Evolutionary conservation across 352 stramenopile genomes (phyloP).

Genomic region (Globisporangium spiculum): DNA sequence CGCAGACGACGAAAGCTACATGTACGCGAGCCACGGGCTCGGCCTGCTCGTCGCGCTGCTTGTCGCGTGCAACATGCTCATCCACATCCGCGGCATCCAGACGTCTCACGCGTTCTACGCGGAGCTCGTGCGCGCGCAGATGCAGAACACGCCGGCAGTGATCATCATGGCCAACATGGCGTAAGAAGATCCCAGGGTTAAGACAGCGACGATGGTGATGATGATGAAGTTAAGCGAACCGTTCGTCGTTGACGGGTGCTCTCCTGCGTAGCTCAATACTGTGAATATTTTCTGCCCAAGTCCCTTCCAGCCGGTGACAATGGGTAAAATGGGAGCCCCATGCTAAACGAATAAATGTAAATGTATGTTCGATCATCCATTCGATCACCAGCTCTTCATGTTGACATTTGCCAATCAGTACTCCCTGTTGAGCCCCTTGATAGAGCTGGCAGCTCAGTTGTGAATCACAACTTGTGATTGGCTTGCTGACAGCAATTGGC

Average conservation of each 20-base stretch:
- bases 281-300: background rate
- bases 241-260: background rate
- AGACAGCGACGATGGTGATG: background rate
- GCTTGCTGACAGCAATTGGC: background rate
- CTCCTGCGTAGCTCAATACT: background rate
- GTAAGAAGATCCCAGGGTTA: background rate
- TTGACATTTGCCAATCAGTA: background rate
- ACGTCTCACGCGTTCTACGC: slow-evolving; percentile 29
- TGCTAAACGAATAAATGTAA: background rate
- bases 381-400: background rate
- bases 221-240: background rate
- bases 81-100: slow-evolving; percentile 57
- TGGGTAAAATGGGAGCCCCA: background rate
- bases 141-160: slow-evolving; percentile 4
- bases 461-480: background rate
- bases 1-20: slow-evolving; percentile 23
- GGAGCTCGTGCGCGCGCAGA: slow-evolving; percentile 27
- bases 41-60: slow-evolving; percentile 51
- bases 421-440: background rate
- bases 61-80: slow-evolving; percentile 48
- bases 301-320: background rate
- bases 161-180: slow-evolving; percentile 19
- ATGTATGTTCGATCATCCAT: background rate
- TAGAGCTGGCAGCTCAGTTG: background rate
- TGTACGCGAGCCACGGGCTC: slow-evolving; percentile 37